Evolutionary conservation across 139 green algal species (phyloP), one percentile per base, ranked within the genome.

Genomic region (Chlamydomonas sp.): DNA sequence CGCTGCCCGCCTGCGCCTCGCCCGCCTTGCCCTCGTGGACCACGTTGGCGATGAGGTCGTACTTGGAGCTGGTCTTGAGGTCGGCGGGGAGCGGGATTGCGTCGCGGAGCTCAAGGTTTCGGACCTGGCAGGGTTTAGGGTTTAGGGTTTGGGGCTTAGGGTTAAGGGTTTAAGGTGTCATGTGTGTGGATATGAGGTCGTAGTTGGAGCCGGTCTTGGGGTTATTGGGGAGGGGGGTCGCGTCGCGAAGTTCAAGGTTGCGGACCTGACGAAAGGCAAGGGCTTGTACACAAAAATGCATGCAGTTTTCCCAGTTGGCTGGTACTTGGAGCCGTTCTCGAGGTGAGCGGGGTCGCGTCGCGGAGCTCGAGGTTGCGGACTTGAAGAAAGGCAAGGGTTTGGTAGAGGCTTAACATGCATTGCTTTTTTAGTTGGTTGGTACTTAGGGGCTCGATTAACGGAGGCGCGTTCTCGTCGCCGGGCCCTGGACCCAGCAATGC

Each of bases 301-400:
- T 98, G 39, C 83, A 89, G n/a, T n/a, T n/a, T n/a, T n/a, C n/a
- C n/a, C n/a, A 5, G 97, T 76, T 57, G 98, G 76, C 78, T 97
- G 84, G 69, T 96, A 99, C 81, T 90, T 92, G 69, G 72, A 74
- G 43, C 20, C 57, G 5, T 5, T 37, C 37, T 13, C 3, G 4
- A 76, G 3, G 8, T 64, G 24, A 69, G n/a, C 1, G 91, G 89
- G 6, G 97, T 71, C 58, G 90, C 83, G 50, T 90, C 90, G 0
- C 71, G 33, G 50, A 98, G 75, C 57, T 97, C n/a, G n/a, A n/a
- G n/a, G n/a, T n/a, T n/a, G n/a, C n/a, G n/a, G n/a, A n/a, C n/a
- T n/a, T n/a, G n/a, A n/a, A n/a, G n/a, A n/a, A n/a, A n/a, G n/a
- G n/a, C n/a, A n/a, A n/a, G n/a, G n/a, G n/a, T n/a, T n/a, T n/a